Conservation (phyloP, 495 filamentous ascomycete species). For the Penicillium arizonense region DNA sequence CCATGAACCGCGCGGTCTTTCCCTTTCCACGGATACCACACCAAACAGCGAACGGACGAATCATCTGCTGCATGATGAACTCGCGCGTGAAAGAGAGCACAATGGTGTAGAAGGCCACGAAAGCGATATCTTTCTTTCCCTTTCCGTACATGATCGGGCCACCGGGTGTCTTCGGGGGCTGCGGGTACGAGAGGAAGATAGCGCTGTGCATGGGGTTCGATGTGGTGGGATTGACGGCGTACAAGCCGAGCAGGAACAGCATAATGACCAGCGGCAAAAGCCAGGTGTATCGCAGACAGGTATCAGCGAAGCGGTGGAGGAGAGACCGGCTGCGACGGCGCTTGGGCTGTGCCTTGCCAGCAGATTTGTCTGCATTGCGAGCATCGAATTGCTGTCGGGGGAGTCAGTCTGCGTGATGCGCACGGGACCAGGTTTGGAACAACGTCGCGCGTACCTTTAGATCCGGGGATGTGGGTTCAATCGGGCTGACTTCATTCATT, state of each 20-base stretch:
- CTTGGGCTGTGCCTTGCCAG: slow-evolving; percentile 42
- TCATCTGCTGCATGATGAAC: slow-evolving; percentile 91
- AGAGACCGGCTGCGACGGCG: slow-evolving; percentile 55
- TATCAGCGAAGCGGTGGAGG: slow-evolving; percentile 64
- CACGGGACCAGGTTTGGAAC: background rate
- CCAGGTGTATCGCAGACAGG: slow-evolving; percentile 73
- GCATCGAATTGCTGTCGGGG: slow-evolving; percentile 20
- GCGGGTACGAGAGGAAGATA: slow-evolving; percentile 90
- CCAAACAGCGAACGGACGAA: slow-evolving; percentile 72
- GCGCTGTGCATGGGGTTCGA: slow-evolving; percentile 83
- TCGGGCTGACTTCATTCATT: slow-evolving; percentile 47
- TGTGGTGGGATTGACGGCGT: slow-evolving; percentile 73
- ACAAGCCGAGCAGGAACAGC: slow-evolving; percentile 60
- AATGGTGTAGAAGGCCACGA: slow-evolving; percentile 87
- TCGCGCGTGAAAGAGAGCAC: slow-evolving; percentile 92
- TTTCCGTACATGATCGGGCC: slow-evolving; percentile 82
- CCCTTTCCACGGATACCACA: slow-evolving; percentile 68
- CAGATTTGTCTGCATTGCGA: slow-evolving; percentile 24
- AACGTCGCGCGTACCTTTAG: slow-evolving; percentile 33
- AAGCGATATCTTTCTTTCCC: slow-evolving; percentile 77
- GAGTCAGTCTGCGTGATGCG: slow-evolving; percentile 12
- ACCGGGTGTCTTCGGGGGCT: slow-evolving; percentile 54
- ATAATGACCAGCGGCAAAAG: slow-evolving; percentile 74
- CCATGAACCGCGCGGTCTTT: slow-evolving; percentile 94
- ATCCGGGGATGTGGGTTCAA: slow-evolving; percentile 38